Conservation (phyloP, 257 asterid species). For the Fraxinus pennsylvanica region DNA sequence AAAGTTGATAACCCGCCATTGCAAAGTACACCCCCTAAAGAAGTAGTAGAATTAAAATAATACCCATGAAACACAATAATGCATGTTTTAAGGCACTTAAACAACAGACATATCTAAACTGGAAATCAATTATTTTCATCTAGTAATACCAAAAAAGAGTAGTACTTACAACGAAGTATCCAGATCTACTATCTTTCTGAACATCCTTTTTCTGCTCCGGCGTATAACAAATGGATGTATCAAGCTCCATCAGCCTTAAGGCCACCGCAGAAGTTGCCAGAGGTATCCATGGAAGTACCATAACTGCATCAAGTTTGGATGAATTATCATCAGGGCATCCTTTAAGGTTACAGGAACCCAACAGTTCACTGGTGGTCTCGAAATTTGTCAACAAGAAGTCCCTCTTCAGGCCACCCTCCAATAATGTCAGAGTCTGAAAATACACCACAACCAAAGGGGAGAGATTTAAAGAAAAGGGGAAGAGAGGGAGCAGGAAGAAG, state of each 20-base stretch:
- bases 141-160: not conserved
- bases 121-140: not conserved
- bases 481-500: not conserved
- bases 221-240: constrained; percentile 59
- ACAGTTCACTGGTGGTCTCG: constrained; percentile 58
- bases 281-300: constrained; percentile 84
- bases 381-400: constrained; percentile 57
- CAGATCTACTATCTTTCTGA: constrained; percentile 38
- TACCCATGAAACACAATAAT: not conserved
- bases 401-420: constrained; percentile 64
- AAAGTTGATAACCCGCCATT: too few species aligned
- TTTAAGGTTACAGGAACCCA: constrained; percentile 31
- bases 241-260: constrained; percentile 75
- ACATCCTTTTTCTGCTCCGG: constrained; percentile 47
- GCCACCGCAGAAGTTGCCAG: constrained; percentile 75
- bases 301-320: constrained; percentile 34
- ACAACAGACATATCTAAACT: not conserved
- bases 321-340: constrained; percentile 29
- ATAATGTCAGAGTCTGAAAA: constrained; percentile 55
- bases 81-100: not conserved
- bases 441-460: not conserved
- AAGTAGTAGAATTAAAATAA: not conserved
- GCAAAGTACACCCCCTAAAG: not conserved
- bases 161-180: constrained; percentile 47
- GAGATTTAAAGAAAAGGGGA: not conserved